Conservation (phyloP, 1,284 basidiomycete species). For the Marasmius tenuissimus region DNA sequence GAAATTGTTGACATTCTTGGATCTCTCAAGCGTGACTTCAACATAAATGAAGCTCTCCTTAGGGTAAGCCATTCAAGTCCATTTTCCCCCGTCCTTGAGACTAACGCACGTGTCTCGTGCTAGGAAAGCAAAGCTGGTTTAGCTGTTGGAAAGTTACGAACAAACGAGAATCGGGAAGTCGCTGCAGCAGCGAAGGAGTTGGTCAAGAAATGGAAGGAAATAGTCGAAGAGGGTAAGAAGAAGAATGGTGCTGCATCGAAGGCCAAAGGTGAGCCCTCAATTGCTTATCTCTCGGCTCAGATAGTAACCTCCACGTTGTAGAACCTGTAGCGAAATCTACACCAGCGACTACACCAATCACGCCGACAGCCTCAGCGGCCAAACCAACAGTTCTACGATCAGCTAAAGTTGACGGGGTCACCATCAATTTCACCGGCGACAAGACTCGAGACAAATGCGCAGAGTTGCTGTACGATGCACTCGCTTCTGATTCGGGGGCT, state of each 20-base stretch:
- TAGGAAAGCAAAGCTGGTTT: slow-evolving; percentile 92
- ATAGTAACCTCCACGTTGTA: neutral
- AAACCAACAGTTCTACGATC: slow-evolving; percentile 50
- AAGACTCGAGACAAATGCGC: slow-evolving; percentile 86
- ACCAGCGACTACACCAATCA: slow-evolving; percentile 48
- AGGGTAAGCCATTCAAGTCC: slow-evolving; percentile 63
- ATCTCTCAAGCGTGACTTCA: slow-evolving; percentile 75
- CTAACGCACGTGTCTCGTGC: slow-evolving; percentile 8
- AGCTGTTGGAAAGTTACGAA: slow-evolving; percentile 89
- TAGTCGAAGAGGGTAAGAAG: slow-evolving; percentile 78
- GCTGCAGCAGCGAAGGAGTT: slow-evolving; percentile 89
- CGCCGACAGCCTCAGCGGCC: slow-evolving; percentile 31
- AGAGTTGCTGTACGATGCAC: slow-evolving; percentile 89
- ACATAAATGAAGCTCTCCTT: slow-evolving; percentile 84
- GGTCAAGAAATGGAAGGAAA: slow-evolving; percentile 89
- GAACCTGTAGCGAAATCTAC: slow-evolving; percentile 28
- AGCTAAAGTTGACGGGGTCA: slow-evolving; percentile 70
- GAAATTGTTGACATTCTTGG: slow-evolving; percentile 72
- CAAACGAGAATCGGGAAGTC: slow-evolving; percentile 71
- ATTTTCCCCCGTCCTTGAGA: slow-evolving; percentile 23
- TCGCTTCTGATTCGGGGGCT: slow-evolving; percentile 82
- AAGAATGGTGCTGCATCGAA: slow-evolving; percentile 31
- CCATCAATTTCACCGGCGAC: slow-evolving; percentile 60
- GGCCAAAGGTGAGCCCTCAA: slow-evolving; percentile 29
- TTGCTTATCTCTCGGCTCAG: neutral